phyloP scores from a whole-genome alignment of 495 filamentous ascomycete species.

The Rostrohypoxylon terebratum region DNA sequence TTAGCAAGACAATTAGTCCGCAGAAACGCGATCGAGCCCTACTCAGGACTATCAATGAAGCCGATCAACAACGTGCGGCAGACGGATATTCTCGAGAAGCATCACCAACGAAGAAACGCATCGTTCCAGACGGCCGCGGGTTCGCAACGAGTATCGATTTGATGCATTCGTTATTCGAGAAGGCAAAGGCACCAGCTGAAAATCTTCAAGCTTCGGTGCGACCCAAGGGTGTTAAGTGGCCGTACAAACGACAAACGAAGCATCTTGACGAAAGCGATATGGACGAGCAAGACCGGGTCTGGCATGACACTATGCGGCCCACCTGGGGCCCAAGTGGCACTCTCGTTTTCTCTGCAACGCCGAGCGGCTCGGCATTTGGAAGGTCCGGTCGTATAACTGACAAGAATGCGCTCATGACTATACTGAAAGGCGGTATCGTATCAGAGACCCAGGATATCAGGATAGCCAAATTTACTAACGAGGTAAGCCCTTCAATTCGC shows the following conservation, averaged over 20 bases:
- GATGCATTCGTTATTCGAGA: conserved; percentile 88
- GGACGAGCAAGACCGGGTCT: conserved; percentile 67
- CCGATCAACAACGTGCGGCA: conserved; percentile 41
- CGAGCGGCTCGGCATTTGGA: conserved; percentile 51
- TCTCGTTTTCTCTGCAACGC: conserved; percentile 69
- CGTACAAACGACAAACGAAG: conserved; percentile 82
- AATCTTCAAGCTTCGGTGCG: conserved; percentile 53
- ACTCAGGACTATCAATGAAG: conserved; percentile 62
- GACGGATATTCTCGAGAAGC: conserved; percentile 50
- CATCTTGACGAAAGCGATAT: conserved; percentile 69
- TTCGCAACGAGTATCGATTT: conserved; percentile 87
- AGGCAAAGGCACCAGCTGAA: conserved; percentile 63
- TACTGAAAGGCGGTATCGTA: conserved; percentile 48
- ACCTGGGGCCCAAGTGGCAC: conserved; percentile 81
- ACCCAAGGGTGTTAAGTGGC: conserved; percentile 72
- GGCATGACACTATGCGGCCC: conserved; percentile 76
- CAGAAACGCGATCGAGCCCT: conserved; percentile 80
- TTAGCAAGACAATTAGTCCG: conserved; percentile 92
- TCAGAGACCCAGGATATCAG: conserved; percentile 61
- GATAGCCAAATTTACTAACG: conserved; percentile 64
- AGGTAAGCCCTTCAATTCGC: conserved; percentile 50
- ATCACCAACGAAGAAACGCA: conserved; percentile 47
- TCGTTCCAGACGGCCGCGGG: conserved; percentile 63
- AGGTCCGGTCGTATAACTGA: conserved; percentile 43
- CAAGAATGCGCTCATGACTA: conserved; percentile 48